Evolutionary conservation across 2,329 filamentous ascomycete genomes (phyloP).

Genomic region (Monascus ruber): DNA sequence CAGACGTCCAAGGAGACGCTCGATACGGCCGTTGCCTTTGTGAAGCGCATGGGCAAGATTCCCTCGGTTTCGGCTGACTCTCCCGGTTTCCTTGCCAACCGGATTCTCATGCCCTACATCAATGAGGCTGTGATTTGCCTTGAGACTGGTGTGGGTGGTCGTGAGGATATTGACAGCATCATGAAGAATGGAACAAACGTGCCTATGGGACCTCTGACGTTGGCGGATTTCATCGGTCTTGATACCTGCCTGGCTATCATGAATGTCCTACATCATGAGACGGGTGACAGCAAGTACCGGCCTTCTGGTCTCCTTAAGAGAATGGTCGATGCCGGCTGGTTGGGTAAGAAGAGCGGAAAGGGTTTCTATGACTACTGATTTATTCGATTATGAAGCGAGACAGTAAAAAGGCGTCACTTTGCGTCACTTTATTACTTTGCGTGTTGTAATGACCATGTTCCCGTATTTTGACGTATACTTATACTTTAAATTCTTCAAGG

Average conservation of each 20-base stretch:
- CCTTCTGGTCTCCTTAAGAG: constrained; percentile 77
- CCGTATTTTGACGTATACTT: too few relatives aligned
- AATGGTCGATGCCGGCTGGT: constrained; percentile 97
- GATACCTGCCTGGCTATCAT: constrained; percentile 96
- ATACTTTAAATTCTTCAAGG: too few relatives aligned
- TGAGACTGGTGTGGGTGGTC: constrained; percentile 78
- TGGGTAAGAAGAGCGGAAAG: constrained; percentile 94
- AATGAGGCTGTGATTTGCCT: constrained; percentile 96
- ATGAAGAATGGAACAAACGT: constrained; percentile 99
- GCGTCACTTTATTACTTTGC: background rate
- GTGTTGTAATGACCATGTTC: too few relatives aligned
- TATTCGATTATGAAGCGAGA: background rate
- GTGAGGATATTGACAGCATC: constrained; percentile 89
- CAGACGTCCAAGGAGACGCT: constrained; percentile 80
- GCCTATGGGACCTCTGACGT: constrained; percentile 86
- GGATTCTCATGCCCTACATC: constrained; percentile 98
- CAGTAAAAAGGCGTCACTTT: too few relatives aligned
- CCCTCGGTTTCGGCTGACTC: constrained; percentile 77
- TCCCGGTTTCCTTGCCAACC: constrained; percentile 89
- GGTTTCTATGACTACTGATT: constrained; percentile 81
- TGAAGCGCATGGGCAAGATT: constrained; percentile 86
- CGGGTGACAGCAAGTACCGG: constrained; percentile 90
- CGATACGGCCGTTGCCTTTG: constrained; percentile 72
- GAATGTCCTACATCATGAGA: constrained; percentile 84
- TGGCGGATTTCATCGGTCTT: constrained; percentile 94